A percentile compares a stretch with the other conserved stretches of the same genome.
Evolutionary conservation across 2,329 filamentous ascomycete genomes (phyloP).

Genomic region (Penicillium sp.): DNA sequence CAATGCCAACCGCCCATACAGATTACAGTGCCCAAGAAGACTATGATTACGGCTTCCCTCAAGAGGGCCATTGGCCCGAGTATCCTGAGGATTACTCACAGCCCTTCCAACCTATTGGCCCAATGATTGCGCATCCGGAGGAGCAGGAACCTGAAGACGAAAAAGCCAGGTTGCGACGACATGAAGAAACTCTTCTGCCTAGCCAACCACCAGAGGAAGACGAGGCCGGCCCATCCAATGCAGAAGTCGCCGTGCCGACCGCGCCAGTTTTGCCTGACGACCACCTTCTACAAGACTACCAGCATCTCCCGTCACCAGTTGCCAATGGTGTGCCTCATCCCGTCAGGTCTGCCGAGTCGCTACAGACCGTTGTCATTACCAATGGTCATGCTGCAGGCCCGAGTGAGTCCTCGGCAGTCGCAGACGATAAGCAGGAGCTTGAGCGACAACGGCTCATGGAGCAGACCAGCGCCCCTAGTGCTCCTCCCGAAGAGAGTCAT

Average conservation of each 20-base stretch:
- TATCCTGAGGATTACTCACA: conserved; percentile 30
- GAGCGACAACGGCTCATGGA: conserved; percentile 66
- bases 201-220: conserved; percentile 67
- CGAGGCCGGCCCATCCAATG: conserved; percentile 50
- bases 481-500: conserved; percentile 24
- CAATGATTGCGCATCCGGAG: conserved; percentile 46
- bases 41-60: conserved; percentile 32
- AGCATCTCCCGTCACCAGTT: conserved; percentile 29
- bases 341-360: conserved; percentile 32
- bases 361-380: conserved; percentile 33
- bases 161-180: conserved; percentile 75
- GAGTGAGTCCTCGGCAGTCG: conserved; percentile 30
- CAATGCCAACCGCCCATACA: conserved; percentile 18
- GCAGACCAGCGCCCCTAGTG: conserved; percentile 62
- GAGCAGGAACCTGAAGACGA: conserved; percentile 70
- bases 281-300: conserved; percentile 55
- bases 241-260: conserved; percentile 41
- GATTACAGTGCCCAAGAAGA: conserved; percentile 20
- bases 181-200: conserved; percentile 77
- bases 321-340: conserved; percentile 23
- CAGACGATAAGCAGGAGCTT: conserved; percentile 78
- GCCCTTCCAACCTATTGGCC: conserved; percentile 25
- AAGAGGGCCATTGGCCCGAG: conserved; percentile 30
- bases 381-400: conserved; percentile 47
- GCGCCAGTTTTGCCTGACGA: conserved; percentile 49